phyloP scores from a whole-genome alignment of 352 stramenopile genomes.

The Pythium scleroteichum region DNA sequence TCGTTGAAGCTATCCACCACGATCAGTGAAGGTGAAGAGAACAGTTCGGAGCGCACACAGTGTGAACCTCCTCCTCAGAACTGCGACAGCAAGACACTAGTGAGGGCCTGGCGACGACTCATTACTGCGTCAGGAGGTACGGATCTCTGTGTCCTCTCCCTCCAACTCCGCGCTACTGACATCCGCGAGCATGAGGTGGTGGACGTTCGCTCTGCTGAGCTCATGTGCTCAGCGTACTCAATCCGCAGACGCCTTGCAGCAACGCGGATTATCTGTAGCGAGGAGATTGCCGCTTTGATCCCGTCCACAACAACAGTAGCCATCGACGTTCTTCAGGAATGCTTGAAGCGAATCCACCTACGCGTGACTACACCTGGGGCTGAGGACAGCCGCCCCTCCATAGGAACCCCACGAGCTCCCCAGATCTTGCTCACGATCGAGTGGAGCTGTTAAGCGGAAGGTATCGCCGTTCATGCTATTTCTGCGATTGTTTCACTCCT shows the following conservation, averaged over 20 bases:
- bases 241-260: slow-evolving; percentile 9
- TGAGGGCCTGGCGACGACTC: slow-evolving; percentile 13
- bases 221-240: slow-evolving; percentile 11
- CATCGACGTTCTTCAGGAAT: not conserved
- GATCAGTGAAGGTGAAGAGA: no score
- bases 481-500: slow-evolving; percentile 4
- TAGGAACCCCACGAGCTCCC: not conserved
- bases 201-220: not conserved
- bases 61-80: no score
- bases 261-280: slow-evolving; percentile 7
- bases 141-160: slow-evolving; percentile 14
- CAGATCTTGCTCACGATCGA: not conserved
- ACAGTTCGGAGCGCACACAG: no score
- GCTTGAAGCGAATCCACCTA: not conserved
- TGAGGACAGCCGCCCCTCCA: not conserved
- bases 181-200: no score
- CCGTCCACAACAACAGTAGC: not conserved
- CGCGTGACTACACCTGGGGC: not conserved
- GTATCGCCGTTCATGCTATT: not conserved
- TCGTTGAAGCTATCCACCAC: not conserved
- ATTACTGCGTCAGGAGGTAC: not conserved
- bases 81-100: no score
- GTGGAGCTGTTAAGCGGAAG: not conserved
- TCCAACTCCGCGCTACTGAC: no score
- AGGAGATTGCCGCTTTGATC: not conserved